Base-by-base conservation (phyloP, 1,284 basidiomycete genomes). In the Rhodotorula glutinis region DNA sequence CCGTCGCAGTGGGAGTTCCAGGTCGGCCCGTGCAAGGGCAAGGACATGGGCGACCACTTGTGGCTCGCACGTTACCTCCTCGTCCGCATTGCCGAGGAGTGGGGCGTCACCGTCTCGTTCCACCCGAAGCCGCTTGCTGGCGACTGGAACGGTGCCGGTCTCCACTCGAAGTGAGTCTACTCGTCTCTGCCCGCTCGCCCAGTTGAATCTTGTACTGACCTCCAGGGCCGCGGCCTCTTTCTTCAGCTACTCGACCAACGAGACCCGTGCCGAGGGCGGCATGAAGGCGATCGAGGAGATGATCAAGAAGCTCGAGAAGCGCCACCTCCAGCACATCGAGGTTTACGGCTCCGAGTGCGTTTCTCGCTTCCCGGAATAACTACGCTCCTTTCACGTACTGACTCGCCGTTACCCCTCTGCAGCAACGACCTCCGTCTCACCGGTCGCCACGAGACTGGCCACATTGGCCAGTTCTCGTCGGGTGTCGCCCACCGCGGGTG, bases 111-210 rank as follows among this genome's bases (percentile, higher is more conserved):
- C 82, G 94, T 82, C 75, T 83, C 94, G 74, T 92, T 98, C 92
- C 96, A 99, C 86, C 96, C 96, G 79, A 99, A 99, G 83, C 95
- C 95, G 71, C 88, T 98, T 77, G 82, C 84, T 63, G 96, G 96
- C 75, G 96, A 99, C 81, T 99, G 96, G 96, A 99, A 99, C 82
- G 96, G 96, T 79, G 96, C 96, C 71, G 96, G 96, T 69, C 92
- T 90, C 75, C 80, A 81, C 77, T 81, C 80, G 76, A 80, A 80
- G 75, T 79, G 74, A 74, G 77, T 75, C 21, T 25, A 10, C n/a
- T n/a, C n/a, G n/a, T n/a, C n/a, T n/a, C n/a, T n/a, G n/a, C n/a
- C n/a, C n/a, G n/a, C n/a, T n/a, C n/a, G n/a, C n/a, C n/a, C n/a
- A n/a, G n/a, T n/a, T n/a, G n/a, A n/a, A n/a, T n/a, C n/a, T n/a